These are phyloP conservation scores for Coemansia sp. DNA, from an alignment of 192 early-diverging fungal species.

Conservation along the genomic window DNA sequence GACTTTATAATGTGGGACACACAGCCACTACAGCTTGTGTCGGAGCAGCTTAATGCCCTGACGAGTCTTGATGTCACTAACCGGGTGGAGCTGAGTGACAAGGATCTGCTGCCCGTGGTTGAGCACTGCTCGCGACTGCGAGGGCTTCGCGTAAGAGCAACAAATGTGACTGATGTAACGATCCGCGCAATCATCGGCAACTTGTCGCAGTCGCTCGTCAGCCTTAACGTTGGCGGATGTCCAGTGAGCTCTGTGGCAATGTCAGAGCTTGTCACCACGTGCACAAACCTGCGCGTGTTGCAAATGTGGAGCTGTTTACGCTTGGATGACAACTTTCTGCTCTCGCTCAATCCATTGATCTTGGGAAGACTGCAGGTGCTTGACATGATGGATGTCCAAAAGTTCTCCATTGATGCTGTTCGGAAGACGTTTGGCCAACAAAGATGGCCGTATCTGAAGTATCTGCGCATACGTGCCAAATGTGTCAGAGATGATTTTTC, in stretches of 20 bases:
- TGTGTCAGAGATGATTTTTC: constrained; percentile 41
- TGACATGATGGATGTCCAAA: constrained; percentile 56
- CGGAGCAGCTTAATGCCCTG: constrained; percentile 44
- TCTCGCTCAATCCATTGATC: constrained; percentile 34
- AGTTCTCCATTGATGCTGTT: constrained; percentile 44
- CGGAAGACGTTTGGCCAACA: constrained; percentile 44
- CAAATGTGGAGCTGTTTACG: constrained; percentile 53
- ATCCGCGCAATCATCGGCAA: constrained; percentile 37
- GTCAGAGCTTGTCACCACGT: constrained; percentile 46
- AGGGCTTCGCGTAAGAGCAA: constrained; percentile 47
- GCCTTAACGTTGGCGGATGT: constrained; percentile 54
- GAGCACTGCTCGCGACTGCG: constrained; percentile 44
- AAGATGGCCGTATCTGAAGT: constrained; percentile 47
- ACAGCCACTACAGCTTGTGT: constrained; percentile 43
- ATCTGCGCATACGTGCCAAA: constrained; percentile 49
- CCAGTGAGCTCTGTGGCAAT: constrained; percentile 51
- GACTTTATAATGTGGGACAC: constrained; percentile 59
- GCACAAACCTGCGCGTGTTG: constrained; percentile 36
- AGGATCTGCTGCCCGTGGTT: constrained; percentile 47
- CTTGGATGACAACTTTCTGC: constrained; percentile 48
- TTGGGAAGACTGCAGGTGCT: constrained; percentile 47
- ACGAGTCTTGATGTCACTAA: constrained; percentile 51
- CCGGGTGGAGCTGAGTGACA: constrained; percentile 52
- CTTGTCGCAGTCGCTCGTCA: constrained; percentile 37
- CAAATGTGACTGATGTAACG: constrained; percentile 49